Base-by-base conservation (phyloP, 2,329 filamentous ascomycete genomes). In the Penicillium hordei region DNA sequence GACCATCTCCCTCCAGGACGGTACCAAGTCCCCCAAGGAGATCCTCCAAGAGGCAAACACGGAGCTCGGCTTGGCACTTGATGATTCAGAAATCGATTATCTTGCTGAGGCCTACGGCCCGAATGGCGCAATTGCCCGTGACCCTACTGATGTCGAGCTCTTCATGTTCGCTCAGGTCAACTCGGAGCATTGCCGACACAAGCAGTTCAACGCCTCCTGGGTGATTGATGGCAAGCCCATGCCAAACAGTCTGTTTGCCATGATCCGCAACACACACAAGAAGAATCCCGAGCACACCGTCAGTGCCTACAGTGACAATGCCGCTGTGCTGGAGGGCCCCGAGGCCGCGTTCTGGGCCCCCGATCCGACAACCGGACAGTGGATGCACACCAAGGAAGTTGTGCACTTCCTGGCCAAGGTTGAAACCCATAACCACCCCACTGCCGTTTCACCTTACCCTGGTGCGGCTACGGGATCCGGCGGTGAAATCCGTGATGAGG, bases 111-210 rank as follows among this genome's bases (percentile, higher is more conserved):
- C 88, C 42, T 94, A 91, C 75, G 86, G 85, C 6, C 80, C 86
- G 38, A 83, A 86, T 31, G 82, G 82, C 4, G 75, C 80, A 50
- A 79, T 86, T 49, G 82, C 82, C 13, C 74, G 82, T 60, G 79
- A 88, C 48, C 91, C 91, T 1, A 88, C 92, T 60, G 94, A 97
- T 73, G 90, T 97, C 44, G 94, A 99, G 78, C 83, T 97, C 23
- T 97, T 97, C 82, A 97, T 97, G 94, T 99, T 97, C 75, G 93
- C 93, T 17, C 94, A 99, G 78, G 93, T 99, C 73, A 97, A 97
- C 80, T 97, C 93, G 3, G 94, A 99, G 81, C 93, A 97, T 76
- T 96, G 86, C 71, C 78, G 86, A 58, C 86, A 88, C 72, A 96
- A 97, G 81, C 90, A 95, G 68, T 99, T 99, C 84, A 99, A 99